Conservation (phyloP, 1,284 basidiomycete species). For the Ganoderma meredithae region DNA sequence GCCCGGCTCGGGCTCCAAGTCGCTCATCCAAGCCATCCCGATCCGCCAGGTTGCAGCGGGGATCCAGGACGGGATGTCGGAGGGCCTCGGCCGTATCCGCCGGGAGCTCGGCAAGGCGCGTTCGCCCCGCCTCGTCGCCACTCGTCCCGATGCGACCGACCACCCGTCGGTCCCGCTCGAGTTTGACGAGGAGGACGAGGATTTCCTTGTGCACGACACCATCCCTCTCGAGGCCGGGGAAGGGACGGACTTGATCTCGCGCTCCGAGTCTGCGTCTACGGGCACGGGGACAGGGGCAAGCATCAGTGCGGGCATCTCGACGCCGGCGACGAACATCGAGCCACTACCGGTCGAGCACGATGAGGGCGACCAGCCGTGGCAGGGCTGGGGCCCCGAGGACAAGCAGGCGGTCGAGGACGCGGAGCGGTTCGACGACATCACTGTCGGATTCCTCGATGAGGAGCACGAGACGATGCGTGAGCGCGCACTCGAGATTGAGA, state of each 20-base stretch:
- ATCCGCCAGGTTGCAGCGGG: conserved; percentile 57
- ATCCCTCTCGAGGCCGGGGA: conserved; percentile 1
- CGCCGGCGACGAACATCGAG: conserved; percentile 46
- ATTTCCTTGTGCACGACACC: conserved; percentile 47
- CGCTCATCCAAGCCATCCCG: conserved; percentile 61
- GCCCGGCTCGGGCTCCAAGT: conserved; percentile 48
- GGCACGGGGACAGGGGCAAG: conserved; percentile 25
- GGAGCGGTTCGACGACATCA: conserved; percentile 71
- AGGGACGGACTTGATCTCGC: conserved; percentile 35
- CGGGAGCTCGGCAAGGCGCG: conserved; percentile 60
- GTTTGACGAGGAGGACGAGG: conserved; percentile 78
- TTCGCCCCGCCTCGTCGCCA: conserved; percentile 42
- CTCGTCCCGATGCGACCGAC: conserved; percentile 26
- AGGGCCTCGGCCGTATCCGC: conserved; percentile 58
- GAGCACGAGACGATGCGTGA: conserved; percentile 43
- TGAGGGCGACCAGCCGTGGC: conserved; percentile 47
- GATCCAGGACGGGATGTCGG: conserved; percentile 66
- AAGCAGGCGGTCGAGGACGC: conserved; percentile 65
- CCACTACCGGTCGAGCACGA: conserved; percentile 45
- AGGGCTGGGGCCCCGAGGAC: conserved; percentile 61
- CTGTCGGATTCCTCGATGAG: conserved; percentile 69
- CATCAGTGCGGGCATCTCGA: conserved; percentile 44
- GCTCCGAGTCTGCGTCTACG: conserved; percentile 36
- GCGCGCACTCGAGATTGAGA: conserved; percentile 12
- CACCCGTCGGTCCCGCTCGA: conserved; percentile 59